These are phyloP conservation scores for Pilobolus umbonatus DNA, from an alignment of 192 early-diverging fungal species.

Conservation along the genomic window DNA sequence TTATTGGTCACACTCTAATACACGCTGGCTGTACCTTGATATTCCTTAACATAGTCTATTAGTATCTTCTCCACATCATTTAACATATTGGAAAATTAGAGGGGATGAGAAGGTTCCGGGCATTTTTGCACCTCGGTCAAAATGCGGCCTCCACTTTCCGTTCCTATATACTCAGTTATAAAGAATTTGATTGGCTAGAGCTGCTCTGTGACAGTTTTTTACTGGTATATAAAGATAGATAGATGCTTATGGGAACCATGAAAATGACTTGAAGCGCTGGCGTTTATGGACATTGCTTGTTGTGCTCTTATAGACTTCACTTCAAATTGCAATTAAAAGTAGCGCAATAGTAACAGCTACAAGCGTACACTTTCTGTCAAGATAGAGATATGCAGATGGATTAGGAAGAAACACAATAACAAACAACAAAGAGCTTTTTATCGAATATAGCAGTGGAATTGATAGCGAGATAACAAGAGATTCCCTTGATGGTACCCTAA, in stretches of 20 bases:
- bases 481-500: constrained; percentile 4
- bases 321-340: not conserved
- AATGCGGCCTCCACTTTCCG: too few relatives aligned
- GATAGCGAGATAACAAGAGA: not conserved
- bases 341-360: constrained; percentile 1
- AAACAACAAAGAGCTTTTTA: not conserved
- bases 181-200: too few relatives aligned
- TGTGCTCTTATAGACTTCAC: not conserved
- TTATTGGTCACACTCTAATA: not conserved
- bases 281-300: constrained; percentile 1
- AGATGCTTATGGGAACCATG: too few relatives aligned
- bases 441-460: constrained; percentile 1
- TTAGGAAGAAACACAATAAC: constrained; percentile 2
- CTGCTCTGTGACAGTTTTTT: too few relatives aligned
- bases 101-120: too few relatives aligned
- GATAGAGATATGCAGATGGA: not conserved
- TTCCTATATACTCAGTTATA: too few relatives aligned
- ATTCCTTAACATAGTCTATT: constrained; percentile 17
- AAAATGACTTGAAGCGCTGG: constrained; percentile 1
- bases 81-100: constrained; percentile 4
- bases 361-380: constrained; percentile 1
- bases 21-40: constrained; percentile 14
- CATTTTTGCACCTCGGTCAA: too few relatives aligned
- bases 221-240: too few relatives aligned
- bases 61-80: not conserved